Evolutionary conservation across 331 rosid genomes (phyloP).

Genomic region (Quercus tomentella): DNA sequence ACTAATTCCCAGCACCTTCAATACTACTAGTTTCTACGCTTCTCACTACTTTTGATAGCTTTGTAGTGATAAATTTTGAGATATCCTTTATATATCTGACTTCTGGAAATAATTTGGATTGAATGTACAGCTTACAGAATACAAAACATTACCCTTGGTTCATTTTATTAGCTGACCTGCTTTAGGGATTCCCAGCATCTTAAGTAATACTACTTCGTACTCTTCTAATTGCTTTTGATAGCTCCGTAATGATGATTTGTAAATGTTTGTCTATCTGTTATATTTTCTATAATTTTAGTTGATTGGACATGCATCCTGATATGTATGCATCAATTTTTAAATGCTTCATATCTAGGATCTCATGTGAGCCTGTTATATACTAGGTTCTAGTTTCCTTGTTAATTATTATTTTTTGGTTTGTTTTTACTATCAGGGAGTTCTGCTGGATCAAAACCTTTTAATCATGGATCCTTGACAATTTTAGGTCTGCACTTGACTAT

Average conservation of each 20-base stretch:
- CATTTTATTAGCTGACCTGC: too few species aligned
- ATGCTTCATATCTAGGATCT: background rate
- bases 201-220: too few species aligned
- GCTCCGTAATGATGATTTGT: background rate
- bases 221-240: too few species aligned
- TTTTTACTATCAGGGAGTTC: slow-evolving; percentile 48
- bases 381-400: slow-evolving; percentile 11
- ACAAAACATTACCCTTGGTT: too few species aligned
- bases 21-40: too few species aligned
- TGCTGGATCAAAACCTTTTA: slow-evolving; percentile 53
- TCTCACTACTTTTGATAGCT: too few species aligned
- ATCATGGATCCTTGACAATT: slow-evolving; percentile 81
- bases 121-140: too few species aligned
- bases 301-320: background rate
- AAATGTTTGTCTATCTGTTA: background rate
- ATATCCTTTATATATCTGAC: too few species aligned
- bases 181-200: too few species aligned
- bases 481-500: slow-evolving; percentile 77
- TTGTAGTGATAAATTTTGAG: too few species aligned
- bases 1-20: too few species aligned
- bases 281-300: background rate
- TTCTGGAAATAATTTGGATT: too few species aligned
- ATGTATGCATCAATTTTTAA: background rate
- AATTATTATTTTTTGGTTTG: slow-evolving; percentile 6
- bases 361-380: background rate